phyloP scores from a whole-genome alignment of 768 basidiomycete species.

The Clavaria fumosa region DNA sequence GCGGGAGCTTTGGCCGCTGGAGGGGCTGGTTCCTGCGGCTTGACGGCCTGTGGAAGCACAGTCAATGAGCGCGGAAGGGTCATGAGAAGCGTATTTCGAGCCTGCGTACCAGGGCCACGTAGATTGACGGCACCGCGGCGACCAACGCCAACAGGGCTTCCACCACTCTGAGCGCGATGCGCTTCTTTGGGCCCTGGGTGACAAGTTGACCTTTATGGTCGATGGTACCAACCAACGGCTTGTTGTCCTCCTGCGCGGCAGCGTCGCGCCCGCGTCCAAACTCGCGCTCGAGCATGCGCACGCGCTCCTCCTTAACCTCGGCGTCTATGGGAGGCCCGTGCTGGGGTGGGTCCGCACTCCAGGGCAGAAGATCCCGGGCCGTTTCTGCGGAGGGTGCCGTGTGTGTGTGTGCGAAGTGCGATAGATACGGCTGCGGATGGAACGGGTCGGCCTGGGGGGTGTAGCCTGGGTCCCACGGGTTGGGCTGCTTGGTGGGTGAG shows the following conservation, averaged over 20 bases:
- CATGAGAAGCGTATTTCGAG: too few species aligned
- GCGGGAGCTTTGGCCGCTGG: slow-evolving; percentile 36
- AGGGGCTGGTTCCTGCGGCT: slow-evolving; percentile 39
- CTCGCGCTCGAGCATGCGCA: slow-evolving; percentile 57
- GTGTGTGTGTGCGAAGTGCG: slow-evolving; percentile 18
- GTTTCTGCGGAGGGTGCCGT: slow-evolving; percentile 21
- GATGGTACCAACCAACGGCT: slow-evolving; percentile 40
- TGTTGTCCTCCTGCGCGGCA: slow-evolving; percentile 18
- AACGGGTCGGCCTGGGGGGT: slow-evolving; percentile 23
- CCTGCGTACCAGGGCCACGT: slow-evolving; percentile 45
- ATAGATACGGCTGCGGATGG: slow-evolving; percentile 14
- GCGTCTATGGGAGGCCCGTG: slow-evolving; percentile 28
- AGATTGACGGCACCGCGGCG: slow-evolving; percentile 41
- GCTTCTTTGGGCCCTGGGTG: slow-evolving; percentile 47
- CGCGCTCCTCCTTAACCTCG: slow-evolving; percentile 47
- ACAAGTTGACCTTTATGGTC: slow-evolving; percentile 41
- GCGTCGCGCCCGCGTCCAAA: slow-evolving; percentile 28
- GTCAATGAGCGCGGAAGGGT: slow-evolving; percentile 2
- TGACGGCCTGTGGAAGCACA: slow-evolving; percentile 31
- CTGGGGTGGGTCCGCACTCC: slow-evolving; percentile 34
- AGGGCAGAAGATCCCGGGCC: slow-evolving; percentile 33
- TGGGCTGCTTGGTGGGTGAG: too few species aligned
- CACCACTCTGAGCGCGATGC: slow-evolving; percentile 30
- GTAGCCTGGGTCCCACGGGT: slow-evolving; percentile 15
- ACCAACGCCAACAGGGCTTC: slow-evolving; percentile 36